phyloP scores from a whole-genome alignment of 2,329 filamentous ascomycete species.

The Beauveria sp. region DNA sequence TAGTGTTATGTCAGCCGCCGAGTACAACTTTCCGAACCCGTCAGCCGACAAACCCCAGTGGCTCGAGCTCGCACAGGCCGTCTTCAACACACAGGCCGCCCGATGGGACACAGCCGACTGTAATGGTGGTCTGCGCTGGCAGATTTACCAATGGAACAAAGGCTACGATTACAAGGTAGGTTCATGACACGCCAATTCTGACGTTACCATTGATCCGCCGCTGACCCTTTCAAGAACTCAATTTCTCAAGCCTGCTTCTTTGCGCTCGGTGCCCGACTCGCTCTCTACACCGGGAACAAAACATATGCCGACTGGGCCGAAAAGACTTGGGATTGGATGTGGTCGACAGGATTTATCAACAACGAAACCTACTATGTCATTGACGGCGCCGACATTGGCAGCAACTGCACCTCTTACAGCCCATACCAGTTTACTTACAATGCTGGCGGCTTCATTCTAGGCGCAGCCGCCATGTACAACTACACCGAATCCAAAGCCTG shows the following conservation, averaged over 20 bases:
- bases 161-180: conserved; percentile 63
- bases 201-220: background rate
- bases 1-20: conserved; percentile 70
- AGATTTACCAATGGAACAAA: conserved; percentile 75
- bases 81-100: conserved; percentile 70
- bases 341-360: conserved; percentile 49
- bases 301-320: conserved; percentile 75
- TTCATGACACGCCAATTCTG: background rate
- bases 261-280: conserved; percentile 58
- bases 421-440: conserved; percentile 66
- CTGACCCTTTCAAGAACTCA: conserved; percentile 37
- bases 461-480: conserved; percentile 63
- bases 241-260: conserved; percentile 58
- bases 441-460: conserved; percentile 56
- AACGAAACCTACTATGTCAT: conserved; percentile 48
- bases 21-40: conserved; percentile 67
- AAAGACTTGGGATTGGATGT: conserved; percentile 64
- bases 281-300: conserved; percentile 67
- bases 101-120: conserved; percentile 66
- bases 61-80: conserved; percentile 66
- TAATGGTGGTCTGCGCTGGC: conserved; percentile 73
- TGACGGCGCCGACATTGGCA: conserved; percentile 51
- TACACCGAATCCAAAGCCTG: conserved; percentile 45
- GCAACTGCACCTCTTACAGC: conserved; percentile 50
- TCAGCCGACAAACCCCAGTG: conserved; percentile 55